Conservation (phyloP, 805 yeast species). For the Candida sanyiensis region DNA sequence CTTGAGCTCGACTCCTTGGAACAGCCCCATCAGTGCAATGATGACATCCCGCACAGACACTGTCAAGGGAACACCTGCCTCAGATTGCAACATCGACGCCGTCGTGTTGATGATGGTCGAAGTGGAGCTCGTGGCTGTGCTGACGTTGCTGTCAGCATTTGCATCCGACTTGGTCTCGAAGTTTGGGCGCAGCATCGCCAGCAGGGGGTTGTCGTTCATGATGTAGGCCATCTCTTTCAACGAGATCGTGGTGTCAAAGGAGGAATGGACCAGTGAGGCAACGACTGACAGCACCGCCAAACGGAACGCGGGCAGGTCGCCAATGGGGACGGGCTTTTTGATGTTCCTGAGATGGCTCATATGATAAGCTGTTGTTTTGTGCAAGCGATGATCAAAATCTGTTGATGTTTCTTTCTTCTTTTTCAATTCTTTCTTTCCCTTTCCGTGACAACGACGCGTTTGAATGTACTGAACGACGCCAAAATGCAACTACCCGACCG, state of each 20-base stretch:
- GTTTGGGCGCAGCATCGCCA: slow-evolving; percentile 11
- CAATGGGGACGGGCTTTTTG: background rate
- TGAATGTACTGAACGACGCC: background rate
- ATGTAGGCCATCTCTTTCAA: slow-evolving; percentile 19
- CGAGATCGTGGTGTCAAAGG: slow-evolving; percentile 21
- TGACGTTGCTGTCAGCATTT: background rate
- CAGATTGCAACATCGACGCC: background rate
- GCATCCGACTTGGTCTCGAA: slow-evolving; percentile 7
- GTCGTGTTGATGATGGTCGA: slow-evolving; percentile 2
- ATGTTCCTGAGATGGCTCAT: background rate
- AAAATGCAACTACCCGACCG: slow-evolving; percentile 1
- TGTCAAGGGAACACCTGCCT: background rate
- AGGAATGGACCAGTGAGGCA: slow-evolving; percentile 21
- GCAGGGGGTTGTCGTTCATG: slow-evolving; percentile 19
- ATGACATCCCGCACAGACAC: slow-evolving; percentile 22
- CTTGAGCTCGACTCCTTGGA: slow-evolving; percentile 20
- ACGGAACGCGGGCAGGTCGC: slow-evolving; percentile 16
- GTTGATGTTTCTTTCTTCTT: too few relatives aligned
- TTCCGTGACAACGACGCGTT: too few relatives aligned
- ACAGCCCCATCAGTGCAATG: slow-evolving; percentile 21
- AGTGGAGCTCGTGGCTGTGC: background rate
- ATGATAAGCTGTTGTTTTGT: too few relatives aligned
- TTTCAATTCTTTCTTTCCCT: too few relatives aligned
- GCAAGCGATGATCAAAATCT: too few relatives aligned
- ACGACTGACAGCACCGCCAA: slow-evolving; percentile 24